A percentile compares a stretch with the other conserved stretches of the same genome.
These are phyloP conservation scores for Clonostachys rhizophaga DNA, from an alignment of 2,329 filamentous ascomycete species.

Conservation along the genomic window DNA sequence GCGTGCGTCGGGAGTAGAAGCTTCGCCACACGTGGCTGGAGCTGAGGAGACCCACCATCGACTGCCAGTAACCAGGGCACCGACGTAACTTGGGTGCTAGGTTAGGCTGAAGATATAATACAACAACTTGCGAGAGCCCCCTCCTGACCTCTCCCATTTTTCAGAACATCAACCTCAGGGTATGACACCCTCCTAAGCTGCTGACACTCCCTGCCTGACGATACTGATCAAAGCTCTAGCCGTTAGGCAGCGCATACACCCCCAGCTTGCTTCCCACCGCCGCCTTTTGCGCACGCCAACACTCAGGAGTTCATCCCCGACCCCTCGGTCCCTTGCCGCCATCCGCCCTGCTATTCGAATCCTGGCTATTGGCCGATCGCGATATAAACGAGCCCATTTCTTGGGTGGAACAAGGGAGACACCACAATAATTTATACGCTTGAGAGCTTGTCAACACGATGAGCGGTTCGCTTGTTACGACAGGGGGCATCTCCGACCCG, in stretches of 20 bases:
- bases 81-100: constrained; percentile 1
- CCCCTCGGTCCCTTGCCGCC: background rate
- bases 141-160: background rate
- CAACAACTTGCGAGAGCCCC: background rate
- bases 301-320: constrained; percentile 2
- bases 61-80: background rate
- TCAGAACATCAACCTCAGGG: background rate
- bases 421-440: constrained; percentile 5
- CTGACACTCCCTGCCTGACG: background rate
- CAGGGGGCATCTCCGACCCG: constrained; percentile 61
- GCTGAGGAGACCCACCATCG: background rate
- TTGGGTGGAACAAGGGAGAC: constrained; percentile 2
- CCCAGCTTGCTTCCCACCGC: background rate
- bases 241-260: background rate
- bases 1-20: too few species aligned
- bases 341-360: constrained; percentile 2
- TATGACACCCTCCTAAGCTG: background rate
- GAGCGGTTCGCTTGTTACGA: constrained; percentile 30
- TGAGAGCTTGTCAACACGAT: constrained; percentile 11
- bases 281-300: background rate
- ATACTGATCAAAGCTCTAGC: too few species aligned
- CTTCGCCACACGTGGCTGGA: constrained; percentile 5
- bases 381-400: too few species aligned
- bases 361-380: background rate
- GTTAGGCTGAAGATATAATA: constrained; percentile 5